Evolutionary conservation across 2,329 filamentous ascomycete species (phyloP), one percentile per base, ranked within the genome.

Genomic region (Phialocephala subalpina): DNA sequence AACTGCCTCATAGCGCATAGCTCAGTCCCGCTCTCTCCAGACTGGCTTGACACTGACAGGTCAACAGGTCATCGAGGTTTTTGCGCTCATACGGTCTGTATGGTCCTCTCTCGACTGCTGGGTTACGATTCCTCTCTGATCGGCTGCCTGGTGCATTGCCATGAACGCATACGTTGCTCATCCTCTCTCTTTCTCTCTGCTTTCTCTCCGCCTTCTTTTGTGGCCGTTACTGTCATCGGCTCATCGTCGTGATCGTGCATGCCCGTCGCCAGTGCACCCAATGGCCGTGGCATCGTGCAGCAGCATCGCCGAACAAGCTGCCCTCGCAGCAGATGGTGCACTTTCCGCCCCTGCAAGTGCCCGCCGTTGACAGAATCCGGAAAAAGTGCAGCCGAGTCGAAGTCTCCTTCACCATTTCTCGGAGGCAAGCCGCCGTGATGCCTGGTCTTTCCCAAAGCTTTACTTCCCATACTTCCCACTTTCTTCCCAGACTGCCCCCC

Each of bases 371-470:
- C 66, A 56, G 42, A 66, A 33, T 62, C n/a, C 66, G 66, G 66
- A 66, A 65, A 68, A 58, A 60, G 66, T 66, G 29, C 38, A 33
- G 55, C 29, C 55, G 55, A 57, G 29, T 33, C 22, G 27, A 55
- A 7, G 7, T 49, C 45, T 49, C n/a, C n/a, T 22, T 55, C 33
- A 38, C 49, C 22, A 27, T 58, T 64, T 60, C 59, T 65, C 67
- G 67, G 67, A 69, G 67, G 55, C 64, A 60, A 60, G 56, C 56
- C 62, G 45, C 62, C 62, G 62, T 57, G 55, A 38, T 57, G 55
- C 35, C 29, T 36, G 29, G 55, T 29, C 27, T 5, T 55, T 27
- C 16, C 35, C 27, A 11, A 12, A 6, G 49, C 25, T 20, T 29
- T 33, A 6, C 25, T 33, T 33, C 25, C 29, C 16, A 5, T 40